These are phyloP conservation scores for Prosopis cineraria DNA, from an alignment of 306 rosid species.

Conservation along the genomic window DNA sequence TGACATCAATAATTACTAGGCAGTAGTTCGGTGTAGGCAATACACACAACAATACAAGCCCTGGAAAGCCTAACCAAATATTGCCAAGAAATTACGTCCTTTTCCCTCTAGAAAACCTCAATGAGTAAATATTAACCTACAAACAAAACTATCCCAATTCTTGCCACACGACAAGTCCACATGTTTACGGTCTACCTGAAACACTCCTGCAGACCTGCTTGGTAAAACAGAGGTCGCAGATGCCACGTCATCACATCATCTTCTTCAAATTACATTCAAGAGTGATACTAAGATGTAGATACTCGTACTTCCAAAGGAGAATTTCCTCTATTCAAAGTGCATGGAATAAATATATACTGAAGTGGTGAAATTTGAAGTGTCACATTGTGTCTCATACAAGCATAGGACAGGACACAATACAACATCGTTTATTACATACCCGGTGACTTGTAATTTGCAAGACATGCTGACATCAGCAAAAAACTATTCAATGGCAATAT, in stretches of 20 bases:
- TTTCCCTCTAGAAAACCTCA: not conserved
- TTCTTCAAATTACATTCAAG: slow-evolving; percentile 19
- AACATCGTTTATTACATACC: not conserved
- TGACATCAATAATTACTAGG: not conserved
- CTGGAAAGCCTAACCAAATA: slow-evolving; percentile 1
- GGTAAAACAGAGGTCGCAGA: slow-evolving; percentile 30
- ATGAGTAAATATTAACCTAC: slow-evolving; percentile 1
- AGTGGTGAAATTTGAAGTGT: not conserved
- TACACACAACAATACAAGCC: not conserved
- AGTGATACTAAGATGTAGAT: not conserved
- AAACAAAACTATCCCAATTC: slow-evolving; percentile 1
- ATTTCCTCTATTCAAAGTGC: not conserved
- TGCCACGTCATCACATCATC: slow-evolving; percentile 12
- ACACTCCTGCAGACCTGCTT: slow-evolving; percentile 4
- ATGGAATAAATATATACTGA: not conserved
- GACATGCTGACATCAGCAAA: slow-evolving; percentile 30
- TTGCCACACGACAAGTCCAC: not conserved
- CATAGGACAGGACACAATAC: not conserved
- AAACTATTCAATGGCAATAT: slow-evolving; percentile 60
- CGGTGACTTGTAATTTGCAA: not conserved
- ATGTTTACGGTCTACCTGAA: slow-evolving; percentile 20
- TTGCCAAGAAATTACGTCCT: not conserved
- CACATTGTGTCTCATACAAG: not conserved
- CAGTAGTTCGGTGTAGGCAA: not conserved
- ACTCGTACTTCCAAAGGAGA: not conserved